Conservation (phyloP, 2,329 filamentous ascomycete genomes). For the Colletotrichum caudatum region DNA sequence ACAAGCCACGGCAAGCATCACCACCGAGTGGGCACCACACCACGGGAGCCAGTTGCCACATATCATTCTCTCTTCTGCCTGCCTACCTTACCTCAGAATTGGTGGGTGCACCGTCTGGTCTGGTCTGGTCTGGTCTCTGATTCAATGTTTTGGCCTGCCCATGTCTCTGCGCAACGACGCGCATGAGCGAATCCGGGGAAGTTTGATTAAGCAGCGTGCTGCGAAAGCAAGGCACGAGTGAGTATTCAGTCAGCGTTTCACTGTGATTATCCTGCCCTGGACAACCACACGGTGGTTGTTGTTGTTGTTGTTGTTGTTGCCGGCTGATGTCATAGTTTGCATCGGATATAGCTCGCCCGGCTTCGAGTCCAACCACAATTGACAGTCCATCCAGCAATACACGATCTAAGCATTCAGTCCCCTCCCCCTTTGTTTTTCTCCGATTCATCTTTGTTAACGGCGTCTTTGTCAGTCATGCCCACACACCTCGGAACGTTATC, state of each 20-base stretch:
- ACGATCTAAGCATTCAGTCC: not conserved
- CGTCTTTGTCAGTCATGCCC: slow-evolving; percentile 26
- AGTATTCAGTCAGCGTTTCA: slow-evolving; percentile 25
- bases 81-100: not conserved
- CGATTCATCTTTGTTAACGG: slow-evolving; percentile 9
- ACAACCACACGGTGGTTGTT: slow-evolving; percentile 24
- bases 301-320: not conserved
- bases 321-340: slow-evolving; percentile 12
- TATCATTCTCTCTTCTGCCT: not conserved
- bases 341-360: not conserved
- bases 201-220: slow-evolving; percentile 14
- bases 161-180: slow-evolving; percentile 31
- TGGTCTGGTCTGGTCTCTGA: not conserved
- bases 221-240: slow-evolving; percentile 21
- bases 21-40: slow-evolving; percentile 12
- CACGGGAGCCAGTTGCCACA: not conserved
- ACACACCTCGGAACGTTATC: slow-evolving; percentile 24
- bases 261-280: slow-evolving; percentile 18
- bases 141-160: slow-evolving; percentile 29
- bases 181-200: slow-evolving; percentile 38
- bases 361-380: not conserved
- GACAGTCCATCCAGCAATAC: not conserved
- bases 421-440: not conserved
- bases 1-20: slow-evolving; percentile 10
- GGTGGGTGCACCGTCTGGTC: too few relatives aligned